Evolutionary conservation across 2,329 filamentous ascomycete genomes (phyloP).

Genomic region (Exophiala spinifera): DNA sequence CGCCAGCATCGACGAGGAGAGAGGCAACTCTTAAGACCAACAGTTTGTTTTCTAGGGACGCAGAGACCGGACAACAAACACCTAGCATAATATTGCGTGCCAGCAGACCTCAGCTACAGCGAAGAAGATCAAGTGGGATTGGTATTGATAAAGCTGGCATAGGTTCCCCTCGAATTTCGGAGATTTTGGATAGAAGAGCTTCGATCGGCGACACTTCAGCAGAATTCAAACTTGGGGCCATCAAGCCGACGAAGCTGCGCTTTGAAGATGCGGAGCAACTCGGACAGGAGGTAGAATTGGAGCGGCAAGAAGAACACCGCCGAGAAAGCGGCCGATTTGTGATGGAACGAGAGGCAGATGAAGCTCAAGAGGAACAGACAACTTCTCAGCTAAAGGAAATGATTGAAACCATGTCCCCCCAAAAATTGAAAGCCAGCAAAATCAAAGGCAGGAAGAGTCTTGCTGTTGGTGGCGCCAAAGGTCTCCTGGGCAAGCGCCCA

Average conservation of each 20-base stretch:
- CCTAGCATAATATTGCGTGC: slow-evolving; percentile 65
- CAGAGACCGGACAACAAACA: slow-evolving; percentile 55
- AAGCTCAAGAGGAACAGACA: slow-evolving; percentile 56
- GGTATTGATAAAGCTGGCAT: slow-evolving; percentile 68
- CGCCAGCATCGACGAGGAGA: slow-evolving; percentile 31
- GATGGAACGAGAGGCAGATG: slow-evolving; percentile 52
- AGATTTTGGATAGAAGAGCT: slow-evolving; percentile 65
- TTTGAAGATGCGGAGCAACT: slow-evolving; percentile 65
- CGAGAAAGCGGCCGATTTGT: slow-evolving; percentile 59
- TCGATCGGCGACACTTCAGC: slow-evolving; percentile 67
- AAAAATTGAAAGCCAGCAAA: slow-evolving; percentile 52
- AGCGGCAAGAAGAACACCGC: slow-evolving; percentile 59
- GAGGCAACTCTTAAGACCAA: slow-evolving; percentile 35
- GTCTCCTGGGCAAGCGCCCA: slow-evolving; percentile 71
- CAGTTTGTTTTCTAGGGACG: slow-evolving; percentile 55
- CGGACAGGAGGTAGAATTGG: slow-evolving; percentile 61
- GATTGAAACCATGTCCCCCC: slow-evolving; percentile 74
- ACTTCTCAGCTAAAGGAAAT: slow-evolving; percentile 70
- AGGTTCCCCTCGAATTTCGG: slow-evolving; percentile 71
- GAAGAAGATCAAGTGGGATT: slow-evolving; percentile 62
- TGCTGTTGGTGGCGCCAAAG: slow-evolving; percentile 69
- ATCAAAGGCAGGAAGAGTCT: slow-evolving; percentile 71
- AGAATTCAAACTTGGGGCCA: slow-evolving; percentile 58
- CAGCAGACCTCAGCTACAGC: slow-evolving; percentile 36
- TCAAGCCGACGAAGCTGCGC: slow-evolving; percentile 48